Evolutionary conservation across 2,329 filamentous ascomycete species (phyloP).

Genomic region (Ceratocystis lukuohia): DNA sequence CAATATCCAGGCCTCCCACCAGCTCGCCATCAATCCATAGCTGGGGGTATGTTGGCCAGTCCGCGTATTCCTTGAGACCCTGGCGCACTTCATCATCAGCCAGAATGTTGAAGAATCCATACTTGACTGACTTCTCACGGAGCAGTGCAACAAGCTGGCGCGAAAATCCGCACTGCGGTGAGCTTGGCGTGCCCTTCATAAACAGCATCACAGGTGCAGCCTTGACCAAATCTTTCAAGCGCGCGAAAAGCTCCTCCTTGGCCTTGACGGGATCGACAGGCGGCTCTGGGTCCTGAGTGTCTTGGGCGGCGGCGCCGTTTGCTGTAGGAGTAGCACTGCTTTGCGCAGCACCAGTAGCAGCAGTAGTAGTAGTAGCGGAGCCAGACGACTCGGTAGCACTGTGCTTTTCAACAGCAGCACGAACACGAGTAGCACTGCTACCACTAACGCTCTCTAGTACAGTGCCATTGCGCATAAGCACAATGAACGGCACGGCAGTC

Average conservation of each 20-base stretch:
- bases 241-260: slow-evolving; percentile 74
- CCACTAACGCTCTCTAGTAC: slow-evolving; percentile 78
- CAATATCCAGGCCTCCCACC: slow-evolving; percentile 89
- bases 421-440: slow-evolving; percentile 74
- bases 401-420: slow-evolving; percentile 72
- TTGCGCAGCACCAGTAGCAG: slow-evolving; percentile 28
- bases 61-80: slow-evolving; percentile 91
- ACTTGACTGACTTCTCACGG: slow-evolving; percentile 81
- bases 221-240: slow-evolving; percentile 75
- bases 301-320: background rate
- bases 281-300: slow-evolving; percentile 22
- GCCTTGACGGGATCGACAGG: slow-evolving; percentile 40
- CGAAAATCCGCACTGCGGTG: slow-evolving; percentile 85
- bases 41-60: slow-evolving; percentile 97
- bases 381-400: slow-evolving; percentile 33
- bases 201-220: slow-evolving; percentile 97
- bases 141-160: slow-evolving; percentile 76
- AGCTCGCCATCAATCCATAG: slow-evolving; percentile 84
- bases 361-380: slow-evolving; percentile 21
- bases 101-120: slow-evolving; percentile 98
- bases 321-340: slow-evolving; percentile 29
- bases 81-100: slow-evolving; percentile 95
- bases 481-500: slow-evolving; percentile 83
- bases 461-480: slow-evolving; percentile 61
- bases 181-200: slow-evolving; percentile 64